Base-by-base conservation (phyloP, 805 yeast genomes). In the Debaryomyces castellii region DNA sequence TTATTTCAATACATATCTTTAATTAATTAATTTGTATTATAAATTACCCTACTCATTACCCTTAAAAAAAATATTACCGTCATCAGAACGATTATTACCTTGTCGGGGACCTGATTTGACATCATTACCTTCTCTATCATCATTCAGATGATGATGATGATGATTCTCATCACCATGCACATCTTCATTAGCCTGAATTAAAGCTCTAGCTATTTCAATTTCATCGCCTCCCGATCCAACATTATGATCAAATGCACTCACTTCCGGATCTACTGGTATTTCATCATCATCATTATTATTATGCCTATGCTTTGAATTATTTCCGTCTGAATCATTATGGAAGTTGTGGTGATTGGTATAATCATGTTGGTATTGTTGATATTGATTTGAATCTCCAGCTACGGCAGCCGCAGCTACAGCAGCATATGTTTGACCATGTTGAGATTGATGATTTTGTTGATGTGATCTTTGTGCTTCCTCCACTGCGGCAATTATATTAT, bases 181-280 rank as follows among this genome's bases (percentile, higher is more conserved):
- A 11, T 57, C 69, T 43, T 72, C 80, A 51, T 75, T 80, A 0
- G 85, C 83, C 49, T 81, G 85, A 40, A 82, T 81, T 53, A 82
- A 64, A 0, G 86, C 88, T 36, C 85, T 66, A 1, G 88, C 87
- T 52, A 82, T 83, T 39, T 81, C 85, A 32, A 82, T 78, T 51
- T 81, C 86, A 40, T 76, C 81, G 5, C 78, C 81, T 5, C 71
- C 67, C 8, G 55, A 64, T 62, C 54, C 71, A 62, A 53, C 70
- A 39, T 66, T 64, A 12, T 64, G 63, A 39, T 69, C 77, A 51
- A 74, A 79, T 0, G 73, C 80, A 35, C 73, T 63, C 4, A 80
- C 84, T 45, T 77, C 82, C 1, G 85, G 84, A 57, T 82, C 86
- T 5, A 80, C 84, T 0, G 82, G 81, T 4, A 77, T 72, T n/a